Evolutionary conservation across 768 basidiomycete species (phyloP), one percentile per base, ranked within the genome.

Genomic region (Termitomyces bulborhizus): DNA sequence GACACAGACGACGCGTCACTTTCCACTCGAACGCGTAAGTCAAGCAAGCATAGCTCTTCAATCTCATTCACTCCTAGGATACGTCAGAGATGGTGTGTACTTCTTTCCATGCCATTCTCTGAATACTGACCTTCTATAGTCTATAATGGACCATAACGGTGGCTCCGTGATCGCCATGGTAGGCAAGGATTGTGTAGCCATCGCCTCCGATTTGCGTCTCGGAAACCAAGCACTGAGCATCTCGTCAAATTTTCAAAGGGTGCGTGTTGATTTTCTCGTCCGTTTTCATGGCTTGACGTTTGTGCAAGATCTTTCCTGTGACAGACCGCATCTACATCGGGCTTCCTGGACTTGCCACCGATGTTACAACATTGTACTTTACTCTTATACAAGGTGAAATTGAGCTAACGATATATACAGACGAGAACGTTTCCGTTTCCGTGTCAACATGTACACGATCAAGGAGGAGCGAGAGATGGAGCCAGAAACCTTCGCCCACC

Each of bases 81-180:
- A 59, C 42, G 46, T 54, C 62, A 63, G 74, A 67, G 63, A 80
- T 78, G 77, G 78, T 77, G 48, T 57, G 74, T 57, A 36, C 3
- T 48, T 18, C 36, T 11, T 9, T 16, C 29, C 42, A 13, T 27
- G 24, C 13, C 21, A 15, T 8, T 21, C 18, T n/a, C 9, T 40
- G 6, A 8, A 3, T 6, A 39, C 60, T 70, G 36, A 70, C 41
- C 3, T 50, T 11, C 37, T n/a, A 29, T 59, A 93, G 91, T 93
- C 91, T 67, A 85, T 89, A 63, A 89, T 96, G 90, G 81, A 92
- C 72, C 78, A 86, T 59, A 98, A 97, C 79, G 95, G 95, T 76
- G 97, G 97, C 74, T 97, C 95, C 74, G 92, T 96, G 65, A 81
- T 99, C 72, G 97, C 97, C 77, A 99, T 99, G 97, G 88, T 89